Evolutionary conservation across 169 alveolate genomes (phyloP).

Genomic region (Eimeria necatrix): DNA sequence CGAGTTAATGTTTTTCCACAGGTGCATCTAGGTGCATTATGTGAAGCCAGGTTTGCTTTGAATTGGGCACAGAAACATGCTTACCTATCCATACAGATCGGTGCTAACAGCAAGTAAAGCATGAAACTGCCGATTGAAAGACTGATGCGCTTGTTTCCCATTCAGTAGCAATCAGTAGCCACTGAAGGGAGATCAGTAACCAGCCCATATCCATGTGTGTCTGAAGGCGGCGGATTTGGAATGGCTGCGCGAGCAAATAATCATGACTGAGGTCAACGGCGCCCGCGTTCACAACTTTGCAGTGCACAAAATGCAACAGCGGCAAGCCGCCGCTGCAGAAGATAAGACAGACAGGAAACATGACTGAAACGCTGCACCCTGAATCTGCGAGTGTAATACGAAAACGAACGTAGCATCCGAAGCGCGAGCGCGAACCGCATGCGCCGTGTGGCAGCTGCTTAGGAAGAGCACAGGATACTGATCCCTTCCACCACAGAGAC

Average conservation of each 20-base stretch:
- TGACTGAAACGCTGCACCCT: too few relatives aligned
- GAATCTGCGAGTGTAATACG: too few relatives aligned
- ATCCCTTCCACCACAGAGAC: too few relatives aligned
- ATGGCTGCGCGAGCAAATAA: conserved; percentile 91
- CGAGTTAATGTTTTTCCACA: not conserved
- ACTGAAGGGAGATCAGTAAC: not conserved
- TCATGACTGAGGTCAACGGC: conserved; percentile 93
- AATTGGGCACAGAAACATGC: conserved; percentile 68
- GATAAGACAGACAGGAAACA: not conserved
- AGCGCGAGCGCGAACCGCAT: too few relatives aligned
- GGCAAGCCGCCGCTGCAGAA: conserved; percentile 79
- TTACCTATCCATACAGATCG: too few relatives aligned
- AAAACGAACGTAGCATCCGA: too few relatives aligned
- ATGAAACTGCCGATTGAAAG: too few relatives aligned
- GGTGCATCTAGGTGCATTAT: not conserved
- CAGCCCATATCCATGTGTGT: not conserved
- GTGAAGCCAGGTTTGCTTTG: conserved; percentile 63
- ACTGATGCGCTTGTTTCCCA: too few relatives aligned
- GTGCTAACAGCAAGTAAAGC: too few relatives aligned
- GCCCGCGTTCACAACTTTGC: conserved; percentile 93
- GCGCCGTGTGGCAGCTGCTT: too few relatives aligned
- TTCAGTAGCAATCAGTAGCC: too few relatives aligned
- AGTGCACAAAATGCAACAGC: conserved; percentile 86
- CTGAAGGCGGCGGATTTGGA: conserved; percentile 88
- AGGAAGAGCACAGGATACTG: too few relatives aligned